Percentiles rank a stretch among this genome's conserved stretches.
Evolutionary conservation across 768 basidiomycete genomes (phyloP).

Genomic region (Pleurotus eryngii): DNA sequence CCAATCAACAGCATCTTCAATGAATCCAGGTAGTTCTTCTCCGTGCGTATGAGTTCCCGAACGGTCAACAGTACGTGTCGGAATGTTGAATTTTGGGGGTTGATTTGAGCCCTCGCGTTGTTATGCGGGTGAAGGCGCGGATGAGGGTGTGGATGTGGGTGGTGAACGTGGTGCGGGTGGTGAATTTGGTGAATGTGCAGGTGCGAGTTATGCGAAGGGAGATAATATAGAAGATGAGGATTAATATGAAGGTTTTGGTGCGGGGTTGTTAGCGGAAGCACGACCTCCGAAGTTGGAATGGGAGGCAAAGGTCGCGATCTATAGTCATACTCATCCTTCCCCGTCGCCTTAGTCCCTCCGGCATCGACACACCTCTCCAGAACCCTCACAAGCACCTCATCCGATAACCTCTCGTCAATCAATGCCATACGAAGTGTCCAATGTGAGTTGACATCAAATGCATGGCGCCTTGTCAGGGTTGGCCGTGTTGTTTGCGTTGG

Average conservation of each 20-base stretch:
- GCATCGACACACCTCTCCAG: slow-evolving; percentile 23
- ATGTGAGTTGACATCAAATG: slow-evolving; percentile 1
- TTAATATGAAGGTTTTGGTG: too few relatives aligned
- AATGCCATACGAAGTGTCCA: slow-evolving; percentile 32
- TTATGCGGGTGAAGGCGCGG: neutral
- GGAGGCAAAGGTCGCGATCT: slow-evolving; percentile 8
- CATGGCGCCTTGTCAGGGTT: neutral
- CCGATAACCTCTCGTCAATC: slow-evolving; percentile 35
- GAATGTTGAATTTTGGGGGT: slow-evolving; percentile 11
- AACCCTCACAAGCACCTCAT: slow-evolving; percentile 31
- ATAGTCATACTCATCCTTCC: slow-evolving; percentile 10
- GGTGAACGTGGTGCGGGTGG: neutral
- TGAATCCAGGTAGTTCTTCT: slow-evolving; percentile 14
- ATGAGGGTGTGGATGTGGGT: neutral
- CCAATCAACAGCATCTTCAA: slow-evolving; percentile 10
- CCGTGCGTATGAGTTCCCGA: slow-evolving; percentile 24
- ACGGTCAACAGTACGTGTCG: slow-evolving; percentile 23
- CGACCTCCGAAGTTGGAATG: neutral
- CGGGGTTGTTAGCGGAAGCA: too few relatives aligned
- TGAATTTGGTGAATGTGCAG: neutral
- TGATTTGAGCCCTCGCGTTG: neutral
- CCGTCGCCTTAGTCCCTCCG: neutral
- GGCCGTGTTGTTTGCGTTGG: neutral
- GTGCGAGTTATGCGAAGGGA: neutral
- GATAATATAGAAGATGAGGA: neutral